Percentiles rank a stretch among this genome's conserved stretches.
phyloP scores from a whole-genome alignment of 2,329 filamentous ascomycete genomes.

The Claviceps citrina region DNA sequence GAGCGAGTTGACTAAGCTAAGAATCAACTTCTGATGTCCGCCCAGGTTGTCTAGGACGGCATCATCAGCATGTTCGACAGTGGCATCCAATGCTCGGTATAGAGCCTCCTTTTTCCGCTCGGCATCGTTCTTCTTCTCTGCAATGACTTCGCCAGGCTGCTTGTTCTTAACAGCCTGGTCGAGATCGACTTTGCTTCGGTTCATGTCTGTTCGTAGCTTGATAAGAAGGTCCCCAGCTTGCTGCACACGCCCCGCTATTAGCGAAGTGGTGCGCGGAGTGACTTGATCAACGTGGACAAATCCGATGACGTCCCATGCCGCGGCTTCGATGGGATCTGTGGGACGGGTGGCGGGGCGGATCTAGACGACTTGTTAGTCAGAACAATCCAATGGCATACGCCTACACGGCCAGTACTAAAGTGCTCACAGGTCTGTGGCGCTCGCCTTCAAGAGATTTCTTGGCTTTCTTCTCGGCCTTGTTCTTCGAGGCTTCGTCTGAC shows the following conservation, averaged over 20 bases:
- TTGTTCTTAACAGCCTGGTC: constrained; percentile 30
- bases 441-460: constrained; percentile 27
- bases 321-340: constrained; percentile 28
- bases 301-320: constrained; percentile 38
- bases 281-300: constrained; percentile 32
- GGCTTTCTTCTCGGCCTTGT: constrained; percentile 31
- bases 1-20: constrained; percentile 37
- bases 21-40: constrained; percentile 40
- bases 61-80: constrained; percentile 37
- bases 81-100: constrained; percentile 36
- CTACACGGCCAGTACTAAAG: not conserved
- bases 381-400: not conserved
- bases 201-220: constrained; percentile 31
- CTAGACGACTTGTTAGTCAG: constrained; percentile 8
- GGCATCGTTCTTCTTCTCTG: constrained; percentile 25
- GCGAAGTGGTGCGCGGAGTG: constrained; percentile 21
- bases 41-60: constrained; percentile 43
- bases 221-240: constrained; percentile 36
- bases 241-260: constrained; percentile 33
- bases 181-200: constrained; percentile 29
- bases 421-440: constrained; percentile 23
- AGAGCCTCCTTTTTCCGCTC: constrained; percentile 33
- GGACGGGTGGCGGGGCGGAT: constrained; percentile 30
- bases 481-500: constrained; percentile 28
- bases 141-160: constrained; percentile 20